Percentiles rank a stretch among this genome's conserved stretches.
phyloP scores from a whole-genome alignment of 2,329 filamentous ascomycete genomes.

The Pseudogymnoascus sp. region DNA sequence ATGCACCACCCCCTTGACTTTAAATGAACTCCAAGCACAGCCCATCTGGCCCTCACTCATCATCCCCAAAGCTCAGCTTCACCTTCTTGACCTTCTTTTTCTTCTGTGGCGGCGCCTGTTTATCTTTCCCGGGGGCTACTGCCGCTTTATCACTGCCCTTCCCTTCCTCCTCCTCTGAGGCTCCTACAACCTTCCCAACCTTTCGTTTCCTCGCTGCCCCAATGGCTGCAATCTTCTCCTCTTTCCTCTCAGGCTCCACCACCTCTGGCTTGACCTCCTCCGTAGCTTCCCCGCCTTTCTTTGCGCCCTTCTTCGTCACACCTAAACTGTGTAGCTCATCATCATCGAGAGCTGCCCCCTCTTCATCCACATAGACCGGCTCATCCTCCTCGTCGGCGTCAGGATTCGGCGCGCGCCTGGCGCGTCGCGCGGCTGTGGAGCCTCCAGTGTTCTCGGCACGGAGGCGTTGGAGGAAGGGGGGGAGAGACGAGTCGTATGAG shows the following conservation, averaged over 20 bases:
- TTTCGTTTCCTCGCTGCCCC: conserved; percentile 50
- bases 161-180: conserved; percentile 12
- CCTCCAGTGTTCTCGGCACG: conserved; percentile 45
- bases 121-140: conserved; percentile 8
- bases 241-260: conserved; percentile 22
- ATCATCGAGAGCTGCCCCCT: conserved; percentile 50
- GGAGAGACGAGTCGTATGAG: conserved; percentile 53
- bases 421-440: conserved; percentile 26
- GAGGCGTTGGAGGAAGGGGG: conserved; percentile 54
- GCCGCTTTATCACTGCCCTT: conserved; percentile 14
- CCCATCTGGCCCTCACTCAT: conserved; percentile 32
- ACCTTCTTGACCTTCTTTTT: conserved; percentile 49
- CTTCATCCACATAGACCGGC: conserved; percentile 68
- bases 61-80: conserved; percentile 61
- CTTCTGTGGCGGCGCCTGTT: conserved; percentile 17
- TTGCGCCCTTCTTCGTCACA: conserved; percentile 7
- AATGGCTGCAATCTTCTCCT: conserved; percentile 35
- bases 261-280: conserved; percentile 1
- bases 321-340: conserved; percentile 4
- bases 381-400: conserved; percentile 71
- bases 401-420: conserved; percentile 45
- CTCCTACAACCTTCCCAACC: conserved; percentile 44
- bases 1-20: background rate
- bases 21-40: background rate
- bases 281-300: conserved; percentile 19